These are phyloP conservation scores for Helianthus annuus DNA, from an alignment of 129 eudicot species.

Conservation along the genomic window DNA sequence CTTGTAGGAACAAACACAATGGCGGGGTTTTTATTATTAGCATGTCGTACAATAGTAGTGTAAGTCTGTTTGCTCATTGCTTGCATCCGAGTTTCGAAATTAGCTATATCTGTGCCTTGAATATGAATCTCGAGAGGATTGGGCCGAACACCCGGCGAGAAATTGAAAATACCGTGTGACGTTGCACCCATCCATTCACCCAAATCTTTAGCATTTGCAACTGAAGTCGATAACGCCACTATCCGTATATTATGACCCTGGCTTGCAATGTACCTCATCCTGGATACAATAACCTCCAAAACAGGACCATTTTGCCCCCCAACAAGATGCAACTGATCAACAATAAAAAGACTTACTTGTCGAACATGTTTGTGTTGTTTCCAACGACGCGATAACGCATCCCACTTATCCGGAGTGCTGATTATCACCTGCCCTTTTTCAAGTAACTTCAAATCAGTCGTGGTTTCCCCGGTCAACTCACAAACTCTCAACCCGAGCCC, in stretches of 20 bases:
- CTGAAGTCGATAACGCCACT: conserved; percentile 83
- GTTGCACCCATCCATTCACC: conserved; percentile 99
- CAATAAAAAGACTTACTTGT: conserved; percentile 84
- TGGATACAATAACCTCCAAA: conserved; percentile 83
- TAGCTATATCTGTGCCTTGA: conserved; percentile 84
- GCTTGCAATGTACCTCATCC: conserved; percentile 92
- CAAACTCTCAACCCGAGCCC: conserved; percentile 83
- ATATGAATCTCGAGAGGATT: conserved; percentile 91
- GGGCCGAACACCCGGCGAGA: conserved; percentile 87
- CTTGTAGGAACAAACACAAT: conserved; percentile 86
- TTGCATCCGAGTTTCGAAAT: conserved; percentile 96
- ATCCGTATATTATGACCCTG: conserved; percentile 78
- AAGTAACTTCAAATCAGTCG: conserved; percentile 72
- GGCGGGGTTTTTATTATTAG: conserved; percentile 78
- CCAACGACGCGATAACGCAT: conserved; percentile 95
- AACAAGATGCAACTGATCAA: conserved; percentile 88
- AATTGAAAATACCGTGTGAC: conserved; percentile 88
- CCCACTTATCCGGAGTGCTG: conserved; percentile 98
- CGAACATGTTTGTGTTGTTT: conserved; percentile 78
- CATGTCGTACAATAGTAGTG: conserved; percentile 79
- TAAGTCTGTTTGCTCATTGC: conserved; percentile 93
- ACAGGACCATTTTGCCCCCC: conserved; percentile 93
- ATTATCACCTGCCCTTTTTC: conserved; percentile 83
- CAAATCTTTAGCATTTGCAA: conserved; percentile 93
- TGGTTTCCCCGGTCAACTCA: conserved; percentile 78